phyloP scores from a whole-genome alignment of 495 filamentous ascomycete species.

The Echria macrotheca region DNA sequence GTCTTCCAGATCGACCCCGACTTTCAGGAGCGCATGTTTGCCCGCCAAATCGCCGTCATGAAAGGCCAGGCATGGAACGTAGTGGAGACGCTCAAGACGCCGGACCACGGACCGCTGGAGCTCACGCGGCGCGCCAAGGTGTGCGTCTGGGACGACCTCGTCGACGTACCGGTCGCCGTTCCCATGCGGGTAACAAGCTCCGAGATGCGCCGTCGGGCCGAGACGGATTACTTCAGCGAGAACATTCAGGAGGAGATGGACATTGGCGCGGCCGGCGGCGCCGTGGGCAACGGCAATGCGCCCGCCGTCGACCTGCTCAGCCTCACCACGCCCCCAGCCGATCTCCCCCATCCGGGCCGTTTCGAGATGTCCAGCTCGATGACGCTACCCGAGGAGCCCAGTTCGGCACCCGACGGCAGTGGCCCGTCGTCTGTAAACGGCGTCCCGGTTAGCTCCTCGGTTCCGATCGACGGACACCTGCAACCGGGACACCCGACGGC shows the following conservation, averaged over 20 bases:
- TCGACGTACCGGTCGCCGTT: conserved; percentile 90
- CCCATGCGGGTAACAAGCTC: conserved; percentile 79
- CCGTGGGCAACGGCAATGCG: conserved; percentile 35
- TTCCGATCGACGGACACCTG: conserved; percentile 5
- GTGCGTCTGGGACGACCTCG: conserved; percentile 96
- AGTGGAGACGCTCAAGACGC: conserved; percentile 88
- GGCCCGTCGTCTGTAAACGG: conserved; percentile 6
- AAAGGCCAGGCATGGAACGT: conserved; percentile 99
- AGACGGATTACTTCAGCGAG: conserved; percentile 20
- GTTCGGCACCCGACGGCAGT: background rate
- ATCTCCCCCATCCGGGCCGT: conserved; percentile 74
- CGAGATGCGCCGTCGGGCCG: conserved; percentile 59
- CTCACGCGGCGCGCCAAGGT: conserved; percentile 84
- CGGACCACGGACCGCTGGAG: conserved; percentile 89
- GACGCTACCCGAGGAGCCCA: background rate
- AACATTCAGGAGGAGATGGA: conserved; percentile 78
- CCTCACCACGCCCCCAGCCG: conserved; percentile 50
- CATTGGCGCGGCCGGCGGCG: conserved; percentile 70
- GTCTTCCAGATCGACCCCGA: conserved; percentile 89
- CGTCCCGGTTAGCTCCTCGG: background rate
- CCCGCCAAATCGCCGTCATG: conserved; percentile 93
- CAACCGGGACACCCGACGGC: background rate
- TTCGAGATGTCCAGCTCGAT: conserved; percentile 60
- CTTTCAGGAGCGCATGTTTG: conserved; percentile 98
- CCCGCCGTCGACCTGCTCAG: conserved; percentile 63